Base-by-base conservation (phyloP, 257 asterid species). In the Gentiana macrophylla region DNA sequence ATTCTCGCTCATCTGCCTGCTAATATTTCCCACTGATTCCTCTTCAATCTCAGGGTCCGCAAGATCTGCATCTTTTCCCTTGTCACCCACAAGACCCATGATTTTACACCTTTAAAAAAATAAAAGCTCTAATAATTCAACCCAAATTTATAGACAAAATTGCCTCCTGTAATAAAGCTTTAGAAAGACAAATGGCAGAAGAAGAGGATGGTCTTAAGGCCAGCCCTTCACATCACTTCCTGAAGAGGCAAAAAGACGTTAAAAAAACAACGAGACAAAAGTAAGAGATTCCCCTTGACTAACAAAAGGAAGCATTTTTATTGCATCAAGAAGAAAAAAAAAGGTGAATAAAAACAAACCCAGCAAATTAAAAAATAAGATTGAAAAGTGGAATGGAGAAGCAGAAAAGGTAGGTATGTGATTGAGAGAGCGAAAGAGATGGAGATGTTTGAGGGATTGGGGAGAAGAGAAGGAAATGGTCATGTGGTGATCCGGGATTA, bases 401-500 rank as follows among this genome's bases (percentile, higher is more conserved):
- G 60, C 43, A 47, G 57, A 59, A 50, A 36, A 53, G 72, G 68
- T 58, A 63, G 12, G 24, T 52, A 48, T 48, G 64, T 48, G 24
- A 24, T 24, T 24, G 24, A 53, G 49, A 54, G 67, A 12, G 71
- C 69, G 66, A 49, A 64, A 44, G 63, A 34, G 48, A 63, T 24
- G 74, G 45, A 48, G 46, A 60, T 57, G 69, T 24, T 59, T 67
- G 74, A 63, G 51, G 64, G 67, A 67, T 66, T 52, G 53, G 69
- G 52, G 53, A 56, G 70, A 53, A 59, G 15, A 61, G 48, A 41
- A 55, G 57, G 81, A 76, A 84, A 63, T 35, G 65, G 82, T 72
- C 86, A 38, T 77, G 86, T 66, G 94, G 94, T 76, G 92, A 86
- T 83, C 89, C 94, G 84, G 67, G 59, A 68, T 60, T 77, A 71